phyloP scores from a whole-genome alignment of 2,329 filamentous ascomycete species.

The Trichophyton verrucosum region DNA sequence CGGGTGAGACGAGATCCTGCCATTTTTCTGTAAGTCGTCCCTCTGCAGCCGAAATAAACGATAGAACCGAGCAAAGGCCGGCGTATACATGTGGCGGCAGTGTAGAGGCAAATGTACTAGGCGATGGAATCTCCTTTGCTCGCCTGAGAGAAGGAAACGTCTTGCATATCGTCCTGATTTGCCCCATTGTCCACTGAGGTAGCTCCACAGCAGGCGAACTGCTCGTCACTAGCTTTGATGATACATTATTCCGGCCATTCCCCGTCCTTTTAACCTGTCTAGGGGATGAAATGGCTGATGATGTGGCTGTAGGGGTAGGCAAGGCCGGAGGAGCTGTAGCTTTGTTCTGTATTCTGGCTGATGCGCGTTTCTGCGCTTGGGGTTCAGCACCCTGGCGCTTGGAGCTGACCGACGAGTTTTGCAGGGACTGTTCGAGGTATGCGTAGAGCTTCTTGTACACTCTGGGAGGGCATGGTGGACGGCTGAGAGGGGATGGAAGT shows the following conservation, averaged over 20 bases:
- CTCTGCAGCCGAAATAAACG: constrained; percentile 32
- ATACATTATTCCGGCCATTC: neutral
- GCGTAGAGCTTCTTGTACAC: constrained; percentile 74
- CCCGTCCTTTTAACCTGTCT: neutral
- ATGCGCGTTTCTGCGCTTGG: constrained; percentile 5
- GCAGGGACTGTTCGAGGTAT: constrained; percentile 63
- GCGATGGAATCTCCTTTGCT: constrained; percentile 40
- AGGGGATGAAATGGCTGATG: neutral
- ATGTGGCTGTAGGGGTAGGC: constrained; percentile 8
- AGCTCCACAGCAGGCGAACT: constrained; percentile 22
- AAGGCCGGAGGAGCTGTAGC: constrained; percentile 17
- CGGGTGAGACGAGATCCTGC: constrained; percentile 26
- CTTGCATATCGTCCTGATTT: constrained; percentile 54
- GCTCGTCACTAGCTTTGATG: neutral
- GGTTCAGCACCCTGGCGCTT: constrained; percentile 24
- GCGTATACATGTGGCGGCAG: constrained; percentile 52
- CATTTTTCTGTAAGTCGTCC: constrained; percentile 30
- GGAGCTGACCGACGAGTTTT: constrained; percentile 22
- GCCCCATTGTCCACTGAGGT: constrained; percentile 57
- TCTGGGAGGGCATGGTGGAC: constrained; percentile 64
- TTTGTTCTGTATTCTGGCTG: constrained; percentile 15
- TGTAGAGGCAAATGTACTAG: constrained; percentile 62
- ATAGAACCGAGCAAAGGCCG: constrained; percentile 51
- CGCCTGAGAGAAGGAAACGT: constrained; percentile 25
- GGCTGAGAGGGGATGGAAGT: constrained; percentile 61